Evolutionary conservation across 352 stramenopile species (phyloP), one percentile per base, ranked within the genome.

Genomic region (Pilasporangium apinafurcum): DNA sequence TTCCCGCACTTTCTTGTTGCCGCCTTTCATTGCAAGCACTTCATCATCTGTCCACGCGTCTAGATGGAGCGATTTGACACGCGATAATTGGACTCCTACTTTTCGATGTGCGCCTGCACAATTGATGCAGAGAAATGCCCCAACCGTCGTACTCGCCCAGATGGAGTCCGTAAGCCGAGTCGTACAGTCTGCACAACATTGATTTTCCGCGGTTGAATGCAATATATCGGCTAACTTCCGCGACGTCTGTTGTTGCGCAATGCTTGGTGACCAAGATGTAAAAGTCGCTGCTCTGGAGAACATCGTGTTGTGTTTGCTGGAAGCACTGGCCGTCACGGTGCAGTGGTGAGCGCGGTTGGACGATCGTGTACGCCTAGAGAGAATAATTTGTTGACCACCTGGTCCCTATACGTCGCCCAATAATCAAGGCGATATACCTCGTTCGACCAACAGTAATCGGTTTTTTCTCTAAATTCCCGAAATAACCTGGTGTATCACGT

Each of bases 111-210:
- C 86, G 12, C 92, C 95, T 31, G 86, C 92, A 51, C 96, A 98
- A 56, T 98, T 68, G 60, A 98, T 97, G 50, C 95, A 98, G 26
- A 99, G 55, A 39, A 98, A 83, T 5, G 95, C 79, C 4, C 96
- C 93, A 17, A 98, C 57, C 22, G 96, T 98, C 17, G 95, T 79
- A 37, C 83, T 96, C 27, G 88, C 92, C 95, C 95, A 98, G 48
- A 98, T 86, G 13, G 93, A 86, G 42, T 89, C 75, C 32, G 52
- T 75, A n/a, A 86, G 57, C 10, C 68, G 59, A 10, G 59, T 59
- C 13, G 56, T 59, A 56, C 83, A 96, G 60, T 96, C 85, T 6
- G 80, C 85, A 40, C 85, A 96, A 45, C 56, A 52, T 35, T 87
- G 63, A 40, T 92, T 90, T 47, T 87, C 72, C 0, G 56, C 34